A percentile compares a stretch with the other conserved stretches of the same genome.
Conservation (phyloP, 164 flowering plant species). For the Piper longum region DNA sequence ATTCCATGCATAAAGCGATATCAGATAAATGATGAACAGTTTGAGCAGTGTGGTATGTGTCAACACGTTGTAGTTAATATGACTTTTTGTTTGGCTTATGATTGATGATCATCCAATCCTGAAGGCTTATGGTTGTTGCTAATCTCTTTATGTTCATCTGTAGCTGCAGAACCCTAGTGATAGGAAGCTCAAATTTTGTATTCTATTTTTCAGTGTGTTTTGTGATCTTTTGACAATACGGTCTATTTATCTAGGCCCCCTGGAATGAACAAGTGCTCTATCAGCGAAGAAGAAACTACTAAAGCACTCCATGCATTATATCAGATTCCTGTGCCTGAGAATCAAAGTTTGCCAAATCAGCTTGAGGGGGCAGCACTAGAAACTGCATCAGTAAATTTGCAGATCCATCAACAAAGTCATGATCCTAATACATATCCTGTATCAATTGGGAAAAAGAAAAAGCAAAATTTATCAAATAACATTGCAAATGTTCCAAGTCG, state of each 20-base stretch:
- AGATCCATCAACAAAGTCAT: constrained; percentile 17
- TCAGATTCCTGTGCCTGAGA: constrained; percentile 26
- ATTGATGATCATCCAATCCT: not conserved
- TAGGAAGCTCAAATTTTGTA: not conserved
- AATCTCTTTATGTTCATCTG: no score
- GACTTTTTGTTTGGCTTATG: not conserved
- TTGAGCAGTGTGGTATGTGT: not conserved
- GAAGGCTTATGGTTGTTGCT: not conserved
- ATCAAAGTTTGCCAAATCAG: constrained; percentile 23
- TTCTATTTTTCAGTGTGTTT: not conserved
- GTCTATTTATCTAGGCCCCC: constrained; percentile 37
- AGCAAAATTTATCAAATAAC: constrained; percentile 23
- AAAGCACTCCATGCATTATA: constrained; percentile 41
- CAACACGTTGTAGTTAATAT: not conserved
- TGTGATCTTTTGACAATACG: not conserved
- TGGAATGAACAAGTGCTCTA: constrained; percentile 65
- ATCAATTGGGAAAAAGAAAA: constrained; percentile 32
- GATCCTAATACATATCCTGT: constrained; percentile 11
- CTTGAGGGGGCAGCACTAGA: constrained; percentile 7
- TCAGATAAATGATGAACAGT: not conserved
- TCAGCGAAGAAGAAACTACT: constrained; percentile 72
- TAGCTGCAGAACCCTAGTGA: not conserved
- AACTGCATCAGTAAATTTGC: constrained; percentile 6
- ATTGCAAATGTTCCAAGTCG: constrained; percentile 14
- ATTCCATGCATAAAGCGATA: not conserved